These are phyloP conservation scores for Coemansia sp. DNA, from an alignment of 192 early-diverging fungal species.

Conservation along the genomic window DNA sequence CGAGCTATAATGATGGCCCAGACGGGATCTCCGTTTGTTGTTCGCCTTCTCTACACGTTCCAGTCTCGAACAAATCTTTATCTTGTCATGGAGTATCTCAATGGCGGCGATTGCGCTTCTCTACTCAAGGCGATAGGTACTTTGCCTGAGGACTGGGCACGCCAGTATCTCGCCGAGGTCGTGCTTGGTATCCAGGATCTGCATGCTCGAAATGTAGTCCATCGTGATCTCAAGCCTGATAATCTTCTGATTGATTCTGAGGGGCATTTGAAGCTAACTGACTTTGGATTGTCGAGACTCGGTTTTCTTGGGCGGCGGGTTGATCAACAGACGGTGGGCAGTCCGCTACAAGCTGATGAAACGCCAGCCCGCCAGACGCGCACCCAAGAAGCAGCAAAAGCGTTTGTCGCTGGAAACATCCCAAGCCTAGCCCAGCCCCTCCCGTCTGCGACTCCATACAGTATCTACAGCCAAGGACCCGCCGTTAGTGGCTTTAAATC, in stretches of 20 bases:
- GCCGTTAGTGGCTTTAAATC: background rate
- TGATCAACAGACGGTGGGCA: conserved; percentile 28
- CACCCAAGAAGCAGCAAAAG: background rate
- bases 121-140: conserved; percentile 71
- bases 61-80: conserved; percentile 85
- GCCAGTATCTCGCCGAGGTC: conserved; percentile 87
- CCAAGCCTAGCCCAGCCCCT: background rate
- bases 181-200: conserved; percentile 86
- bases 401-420: background rate
- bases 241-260: conserved; percentile 88
- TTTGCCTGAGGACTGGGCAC: conserved; percentile 78
- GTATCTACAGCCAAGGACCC: background rate
- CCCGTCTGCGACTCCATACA: conserved; percentile 1
- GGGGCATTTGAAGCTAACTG: conserved; percentile 89
- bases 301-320: conserved; percentile 53
- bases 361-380: background rate
- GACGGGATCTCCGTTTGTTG: conserved; percentile 83
- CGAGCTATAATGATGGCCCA: conserved; percentile 78
- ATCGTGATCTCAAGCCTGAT: conserved; percentile 78
- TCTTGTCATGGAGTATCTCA: conserved; percentile 88
- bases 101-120: conserved; percentile 83
- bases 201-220: conserved; percentile 82
- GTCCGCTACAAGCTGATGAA: background rate
- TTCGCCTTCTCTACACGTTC: conserved; percentile 86
- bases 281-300: conserved; percentile 79